Percentiles rank a stretch among this genome's conserved stretches.
phyloP scores from a whole-genome alignment of 208 protist species.

The Crithidia sp. region DNA sequence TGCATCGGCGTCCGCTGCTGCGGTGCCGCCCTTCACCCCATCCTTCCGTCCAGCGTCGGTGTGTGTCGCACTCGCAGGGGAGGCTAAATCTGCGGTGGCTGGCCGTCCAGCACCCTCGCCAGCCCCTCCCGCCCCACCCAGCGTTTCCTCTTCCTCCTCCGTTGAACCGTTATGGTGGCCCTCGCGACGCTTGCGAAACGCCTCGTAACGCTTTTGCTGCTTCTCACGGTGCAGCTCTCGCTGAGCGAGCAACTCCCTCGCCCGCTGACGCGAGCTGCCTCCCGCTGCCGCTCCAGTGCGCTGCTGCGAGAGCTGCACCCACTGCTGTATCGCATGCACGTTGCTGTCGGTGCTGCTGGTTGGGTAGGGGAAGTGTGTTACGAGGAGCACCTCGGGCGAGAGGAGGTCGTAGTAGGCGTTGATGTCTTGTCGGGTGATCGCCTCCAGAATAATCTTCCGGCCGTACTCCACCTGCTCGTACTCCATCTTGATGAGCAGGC shows the following conservation, averaged over 20 bases:
- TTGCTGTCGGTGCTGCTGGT: slow-evolving; percentile 30
- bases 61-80: too few relatives aligned
- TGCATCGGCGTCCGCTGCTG: not conserved
- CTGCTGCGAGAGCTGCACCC: slow-evolving; percentile 18
- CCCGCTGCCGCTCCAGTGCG: not conserved
- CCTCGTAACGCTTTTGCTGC: slow-evolving; percentile 39
- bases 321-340: slow-evolving; percentile 25
- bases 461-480: slow-evolving; percentile 86
- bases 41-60: not conserved
- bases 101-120: not conserved
- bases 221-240: slow-evolving; percentile 21
- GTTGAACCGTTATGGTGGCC: slow-evolving; percentile 16
- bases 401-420: slow-evolving; percentile 69
- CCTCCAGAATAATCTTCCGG: slow-evolving; percentile 48
- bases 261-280: slow-evolving; percentile 13
- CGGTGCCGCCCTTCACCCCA: not conserved
- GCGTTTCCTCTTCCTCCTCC: not conserved
- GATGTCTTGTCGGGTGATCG: slow-evolving; percentile 72
- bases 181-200: slow-evolving; percentile 30
- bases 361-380: slow-evolving; percentile 78
- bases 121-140: not conserved
- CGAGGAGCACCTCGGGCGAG: slow-evolving; percentile 63
- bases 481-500: slow-evolving; percentile 53
- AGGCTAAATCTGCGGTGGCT: not conserved
- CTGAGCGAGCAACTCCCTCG: slow-evolving; percentile 30